Evolutionary conservation across 768 basidiomycete species (phyloP).

Genomic region (Cystoderma amianthinum): DNA sequence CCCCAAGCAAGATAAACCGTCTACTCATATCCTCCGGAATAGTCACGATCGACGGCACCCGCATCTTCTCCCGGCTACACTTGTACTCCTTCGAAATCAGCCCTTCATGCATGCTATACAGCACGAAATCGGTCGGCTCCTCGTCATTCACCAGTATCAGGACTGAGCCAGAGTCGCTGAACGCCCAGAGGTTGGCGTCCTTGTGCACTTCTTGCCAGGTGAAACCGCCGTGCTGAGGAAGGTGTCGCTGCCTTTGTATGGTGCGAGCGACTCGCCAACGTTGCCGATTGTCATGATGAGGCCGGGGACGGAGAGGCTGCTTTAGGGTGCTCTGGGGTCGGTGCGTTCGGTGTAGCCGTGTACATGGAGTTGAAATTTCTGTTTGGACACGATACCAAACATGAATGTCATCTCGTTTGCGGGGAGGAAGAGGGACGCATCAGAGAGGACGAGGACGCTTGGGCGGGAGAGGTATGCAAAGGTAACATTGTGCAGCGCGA

Average conservation of each 20-base stretch:
- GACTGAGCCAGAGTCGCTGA: conserved; percentile 93
- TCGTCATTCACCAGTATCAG: conserved; percentile 94
- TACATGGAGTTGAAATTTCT: conserved; percentile 85
- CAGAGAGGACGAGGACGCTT: conserved; percentile 55
- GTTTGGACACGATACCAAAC: too few relatives aligned
- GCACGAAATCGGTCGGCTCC: too few relatives aligned
- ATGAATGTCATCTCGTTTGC: conserved; percentile 85
- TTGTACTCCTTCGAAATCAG: too few relatives aligned
- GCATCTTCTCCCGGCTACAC: too few relatives aligned
- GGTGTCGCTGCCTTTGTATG: conserved; percentile 85
- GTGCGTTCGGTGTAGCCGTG: conserved; percentile 94
- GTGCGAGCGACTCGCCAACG: conserved; percentile 76
- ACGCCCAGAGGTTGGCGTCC: conserved; percentile 96
- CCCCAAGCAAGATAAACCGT: too few relatives aligned
- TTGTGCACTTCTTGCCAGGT: conserved; percentile 99
- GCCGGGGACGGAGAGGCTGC: conserved; percentile 86
- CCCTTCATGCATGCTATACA: too few relatives aligned
- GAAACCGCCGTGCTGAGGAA: conserved; percentile 95
- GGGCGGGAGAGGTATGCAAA: conserved; percentile 85
- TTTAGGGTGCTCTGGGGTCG: conserved; percentile 90
- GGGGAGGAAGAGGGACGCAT: conserved; percentile 60
- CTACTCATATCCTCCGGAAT: too few relatives aligned
- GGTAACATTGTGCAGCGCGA: conserved; percentile 62
- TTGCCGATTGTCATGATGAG: conserved; percentile 95
- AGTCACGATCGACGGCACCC: too few relatives aligned